phyloP scores from a whole-genome alignment of 2,329 filamentous ascomycete species.

The Zasmidium angulare region DNA sequence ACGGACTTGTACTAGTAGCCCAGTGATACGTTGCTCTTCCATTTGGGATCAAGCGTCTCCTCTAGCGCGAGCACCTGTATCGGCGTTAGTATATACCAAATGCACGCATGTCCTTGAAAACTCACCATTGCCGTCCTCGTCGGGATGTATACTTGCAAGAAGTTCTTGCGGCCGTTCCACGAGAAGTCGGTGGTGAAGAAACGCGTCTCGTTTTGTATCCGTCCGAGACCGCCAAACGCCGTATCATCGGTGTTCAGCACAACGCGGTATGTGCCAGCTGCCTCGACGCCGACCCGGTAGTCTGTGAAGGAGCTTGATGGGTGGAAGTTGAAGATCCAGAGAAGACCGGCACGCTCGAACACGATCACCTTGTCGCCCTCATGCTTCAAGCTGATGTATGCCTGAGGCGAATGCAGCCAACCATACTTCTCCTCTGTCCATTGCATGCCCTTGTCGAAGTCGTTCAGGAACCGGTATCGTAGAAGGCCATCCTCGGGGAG shows the following conservation, averaged over 20 bases:
- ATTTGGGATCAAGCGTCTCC: slow-evolving; percentile 31
- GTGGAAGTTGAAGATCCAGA: slow-evolving; percentile 98
- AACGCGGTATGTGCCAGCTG: slow-evolving; percentile 79
- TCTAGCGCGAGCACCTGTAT: slow-evolving; percentile 32
- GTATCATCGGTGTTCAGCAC: slow-evolving; percentile 79
- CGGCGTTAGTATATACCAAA: slow-evolving; percentile 11
- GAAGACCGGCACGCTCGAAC: slow-evolving; percentile 84
- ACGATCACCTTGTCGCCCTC: slow-evolving; percentile 92
- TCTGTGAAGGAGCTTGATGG: slow-evolving; percentile 81
- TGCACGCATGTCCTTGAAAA: slow-evolving; percentile 15
- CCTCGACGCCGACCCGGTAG: slow-evolving; percentile 86
- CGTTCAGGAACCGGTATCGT: slow-evolving; percentile 87
- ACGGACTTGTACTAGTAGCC: slow-evolving; percentile 24
- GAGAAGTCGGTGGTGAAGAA: slow-evolving; percentile 90
- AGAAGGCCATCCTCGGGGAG: slow-evolving; percentile 81
- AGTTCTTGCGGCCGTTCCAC: slow-evolving; percentile 91
- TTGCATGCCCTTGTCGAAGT: slow-evolving; percentile 93
- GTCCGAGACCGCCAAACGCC: slow-evolving; percentile 74
- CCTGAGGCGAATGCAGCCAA: slow-evolving; percentile 83
- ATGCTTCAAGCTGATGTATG: slow-evolving; percentile 91
- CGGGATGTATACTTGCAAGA: slow-evolving; percentile 87
- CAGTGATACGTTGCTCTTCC: slow-evolving; percentile 30
- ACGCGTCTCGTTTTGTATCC: slow-evolving; percentile 74
- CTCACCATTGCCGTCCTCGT: slow-evolving; percentile 77
- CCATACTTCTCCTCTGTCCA: slow-evolving; percentile 81